Base-by-base conservation (phyloP, 257 asterid species). In the Salvia rosmarinus region DNA sequence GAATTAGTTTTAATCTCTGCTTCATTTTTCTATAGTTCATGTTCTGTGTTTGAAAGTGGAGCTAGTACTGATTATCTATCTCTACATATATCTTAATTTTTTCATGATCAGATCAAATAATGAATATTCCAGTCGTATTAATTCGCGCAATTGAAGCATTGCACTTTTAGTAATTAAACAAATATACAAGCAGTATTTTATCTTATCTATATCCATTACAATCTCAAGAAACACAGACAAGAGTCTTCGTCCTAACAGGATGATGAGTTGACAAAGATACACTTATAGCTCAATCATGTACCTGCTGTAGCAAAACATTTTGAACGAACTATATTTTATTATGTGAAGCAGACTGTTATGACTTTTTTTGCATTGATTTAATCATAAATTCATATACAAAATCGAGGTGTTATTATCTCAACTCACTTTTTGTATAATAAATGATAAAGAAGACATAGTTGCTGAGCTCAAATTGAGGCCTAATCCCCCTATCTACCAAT, bases 261-360 rank as follows among this genome's bases (percentile, higher is more conserved):
- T 63, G 55, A 72, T 67, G 75, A 79, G 85, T 86, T 81, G 90
- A 81, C 92, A 87, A 83, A 82, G 67, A 34, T 79, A 57, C 67
- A 78, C 63, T 54, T 70, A 30, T 54, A 61, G 16, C 19, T 46
- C 56, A 79, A 74, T 79, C 19, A 75, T 79, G 72, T 52, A 79
- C 77, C 80, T 71, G 71, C 55, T 44, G 73, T 49, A 67, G 56
- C 50, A 57, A 46, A 39, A 12, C 16, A 9, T 44, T 35, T 42
- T 11, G 17, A 42, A 12, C 58, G 55, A 42, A 14, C 43, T 64
- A n/a, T 30, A 51, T 20, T 68, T 67, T 71, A 75, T 54, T 75
- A 23, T 52, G 55, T 75, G 78, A 82, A 66, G 68, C 23, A 59
- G 81, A 87, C 83, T 71, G 78, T 65, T 58, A 82, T 67, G 86